Conservation (phyloP, 345 rosid genomes). For the Brassica incana region DNA sequence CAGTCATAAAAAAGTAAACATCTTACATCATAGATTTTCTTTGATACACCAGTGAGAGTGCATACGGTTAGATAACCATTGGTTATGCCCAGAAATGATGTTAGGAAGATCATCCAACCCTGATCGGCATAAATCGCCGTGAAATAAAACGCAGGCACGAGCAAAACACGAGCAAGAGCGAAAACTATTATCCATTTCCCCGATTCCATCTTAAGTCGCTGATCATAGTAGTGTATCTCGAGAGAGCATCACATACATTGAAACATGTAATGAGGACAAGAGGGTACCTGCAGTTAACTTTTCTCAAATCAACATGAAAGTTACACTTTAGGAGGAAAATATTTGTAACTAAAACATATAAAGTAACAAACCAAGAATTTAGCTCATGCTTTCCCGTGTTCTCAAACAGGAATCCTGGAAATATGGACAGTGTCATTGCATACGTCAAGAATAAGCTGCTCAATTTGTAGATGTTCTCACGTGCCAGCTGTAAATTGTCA, state of each 20-base stretch:
- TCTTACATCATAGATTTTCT: background rate
- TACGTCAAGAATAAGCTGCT: background rate
- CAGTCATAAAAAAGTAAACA: too few species aligned
- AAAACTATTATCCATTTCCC: background rate
- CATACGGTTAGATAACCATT: too few species aligned
- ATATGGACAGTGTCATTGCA: background rate
- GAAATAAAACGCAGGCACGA: too few species aligned
- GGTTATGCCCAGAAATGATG: too few species aligned
- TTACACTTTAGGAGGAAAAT: background rate
- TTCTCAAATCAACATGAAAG: background rate
- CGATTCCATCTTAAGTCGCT: background rate
- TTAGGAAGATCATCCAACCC: too few species aligned
- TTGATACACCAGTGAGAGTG: background rate
- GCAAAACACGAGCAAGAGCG: background rate
- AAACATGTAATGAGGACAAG: background rate
- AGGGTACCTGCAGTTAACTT: background rate
- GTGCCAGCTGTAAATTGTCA: background rate
- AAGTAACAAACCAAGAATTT: background rate
- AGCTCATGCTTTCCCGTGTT: background rate
- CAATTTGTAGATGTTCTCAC: background rate
- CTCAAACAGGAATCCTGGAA: background rate
- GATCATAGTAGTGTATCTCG: background rate
- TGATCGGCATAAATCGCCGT: too few species aligned
- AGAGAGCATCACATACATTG: slow-evolving; percentile 1
- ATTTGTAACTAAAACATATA: background rate